These are phyloP conservation scores for Cyberlindnera subsufficiens DNA, from an alignment of 805 yeast genomes.

Conservation along the genomic window DNA sequence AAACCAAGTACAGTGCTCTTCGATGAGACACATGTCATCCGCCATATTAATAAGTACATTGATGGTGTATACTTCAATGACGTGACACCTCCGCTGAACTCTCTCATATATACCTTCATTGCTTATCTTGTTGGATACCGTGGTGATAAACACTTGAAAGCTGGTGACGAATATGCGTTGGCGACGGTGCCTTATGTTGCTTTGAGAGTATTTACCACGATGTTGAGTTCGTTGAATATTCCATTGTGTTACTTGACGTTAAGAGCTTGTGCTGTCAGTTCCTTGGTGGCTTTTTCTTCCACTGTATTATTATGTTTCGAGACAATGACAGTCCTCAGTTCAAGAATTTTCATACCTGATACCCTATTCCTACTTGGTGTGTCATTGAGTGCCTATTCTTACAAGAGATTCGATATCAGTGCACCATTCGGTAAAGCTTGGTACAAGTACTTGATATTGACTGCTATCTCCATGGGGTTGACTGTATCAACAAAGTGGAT, in stretches of 20 bases:
- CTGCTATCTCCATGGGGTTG: slow-evolving; percentile 49
- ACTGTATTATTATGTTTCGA: slow-evolving; percentile 52
- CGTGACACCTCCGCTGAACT: slow-evolving; percentile 68
- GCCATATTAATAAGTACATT: slow-evolving; percentile 38
- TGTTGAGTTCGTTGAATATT: slow-evolving; percentile 48
- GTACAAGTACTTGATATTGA: slow-evolving; percentile 41
- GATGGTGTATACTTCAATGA: slow-evolving; percentile 61
- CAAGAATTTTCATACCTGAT: slow-evolving; percentile 47
- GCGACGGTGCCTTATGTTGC: slow-evolving; percentile 40
- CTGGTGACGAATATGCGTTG: slow-evolving; percentile 12
- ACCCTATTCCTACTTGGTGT: slow-evolving; percentile 39
- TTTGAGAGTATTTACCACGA: slow-evolving; percentile 52
- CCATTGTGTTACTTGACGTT: slow-evolving; percentile 49
- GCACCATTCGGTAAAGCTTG: slow-evolving; percentile 43
- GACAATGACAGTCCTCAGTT: slow-evolving; percentile 51
- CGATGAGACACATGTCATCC: slow-evolving; percentile 41
- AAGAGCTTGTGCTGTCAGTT: slow-evolving; percentile 48
- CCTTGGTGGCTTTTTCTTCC: slow-evolving; percentile 44
- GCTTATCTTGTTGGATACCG: slow-evolving; percentile 49
- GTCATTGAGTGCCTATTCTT: slow-evolving; percentile 43
- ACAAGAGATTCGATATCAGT: slow-evolving; percentile 42
- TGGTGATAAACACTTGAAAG: slow-evolving; percentile 24
- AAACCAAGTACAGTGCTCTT: slow-evolving; percentile 33
- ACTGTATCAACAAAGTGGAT: slow-evolving; percentile 61
- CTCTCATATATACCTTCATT: slow-evolving; percentile 49